Evolutionary conservation across 495 filamentous ascomycete genomes (phyloP), one percentile per base, ranked within the genome.

Genomic region (Xylaria venustula): DNA sequence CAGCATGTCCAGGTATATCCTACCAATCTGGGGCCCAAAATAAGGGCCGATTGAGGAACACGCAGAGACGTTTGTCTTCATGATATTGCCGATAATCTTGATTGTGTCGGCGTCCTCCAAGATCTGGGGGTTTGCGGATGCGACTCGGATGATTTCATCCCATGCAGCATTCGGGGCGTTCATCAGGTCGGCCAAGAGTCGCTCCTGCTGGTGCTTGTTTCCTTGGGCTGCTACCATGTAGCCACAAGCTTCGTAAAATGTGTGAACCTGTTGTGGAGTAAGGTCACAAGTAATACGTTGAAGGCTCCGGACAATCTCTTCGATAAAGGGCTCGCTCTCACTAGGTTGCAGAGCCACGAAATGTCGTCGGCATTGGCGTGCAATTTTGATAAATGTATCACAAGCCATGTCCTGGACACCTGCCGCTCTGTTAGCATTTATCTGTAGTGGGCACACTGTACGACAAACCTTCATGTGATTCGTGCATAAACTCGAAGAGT

Each of bases 311-410:
- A 99, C 93, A 62, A 99, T 99, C 73, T 99, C 94, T 67, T 99
- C 94, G 62, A 99, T 99, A 67, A 99, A 99, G 0, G 94, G 88
- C 72, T 98, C 94, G 55, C 73, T 88, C 79, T 99, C 94, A 58
- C 93, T 93, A 5, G 95, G 91, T 67, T 99, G 94, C 22, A 96
- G 77, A 0, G 92, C 93, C 48, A 99, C 94, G 69, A 99, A 99
- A 74, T 99, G 95, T 47, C 94, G 87, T 67, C 91, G 88, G 80
- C 94, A 99, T 75, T 97, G 96, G 73, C 94, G 94, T 42, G 94
- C 95, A 63, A 99, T 99, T 80, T 99, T 99, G 79, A 99, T 99
- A 72, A 99, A 99, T 0, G 94, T 99, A 77, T 99, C 94, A 66
- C 94, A 99, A 64, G 94, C 94, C 94, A 99, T 99, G 71, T 99